Evolutionary conservation across 2,329 filamentous ascomycete species (phyloP).

Genomic region (Pseudopithomyces maydicus): DNA sequence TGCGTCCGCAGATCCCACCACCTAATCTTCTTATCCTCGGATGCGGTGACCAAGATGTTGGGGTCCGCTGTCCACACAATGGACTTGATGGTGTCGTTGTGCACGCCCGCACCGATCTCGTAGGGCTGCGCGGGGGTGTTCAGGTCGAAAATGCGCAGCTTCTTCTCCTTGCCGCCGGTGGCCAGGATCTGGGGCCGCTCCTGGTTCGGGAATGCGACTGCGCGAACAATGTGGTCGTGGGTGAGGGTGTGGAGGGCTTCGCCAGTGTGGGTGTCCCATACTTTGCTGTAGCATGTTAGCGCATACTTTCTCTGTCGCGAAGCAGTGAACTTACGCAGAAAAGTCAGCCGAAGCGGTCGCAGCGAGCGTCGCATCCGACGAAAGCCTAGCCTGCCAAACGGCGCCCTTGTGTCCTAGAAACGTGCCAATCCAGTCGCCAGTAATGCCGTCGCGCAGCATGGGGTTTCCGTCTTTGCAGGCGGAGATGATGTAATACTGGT

Average conservation of each 20-base stretch:
- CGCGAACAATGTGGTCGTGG: conserved; percentile 93
- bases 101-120: conserved; percentile 84
- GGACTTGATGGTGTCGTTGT: conserved; percentile 89
- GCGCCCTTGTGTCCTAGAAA: conserved; percentile 98
- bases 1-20: conserved; percentile 91
- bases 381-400: conserved; percentile 93
- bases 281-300: conserved; percentile 66
- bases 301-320: background rate
- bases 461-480: conserved; percentile 98
- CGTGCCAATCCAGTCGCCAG: conserved; percentile 81
- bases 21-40: conserved; percentile 85
- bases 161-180: conserved; percentile 95
- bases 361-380: conserved; percentile 82
- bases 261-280: conserved; percentile 96
- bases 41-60: conserved; percentile 87
- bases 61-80: conserved; percentile 92
- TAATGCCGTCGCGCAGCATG: conserved; percentile 95
- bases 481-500: conserved; percentile 89
- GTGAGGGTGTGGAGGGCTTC: conserved; percentile 85
- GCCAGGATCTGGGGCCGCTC: conserved; percentile 80
- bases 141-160: conserved; percentile 90
- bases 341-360: conserved; percentile 97
- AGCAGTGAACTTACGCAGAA: conserved; percentile 69
- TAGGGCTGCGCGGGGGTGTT: conserved; percentile 66
- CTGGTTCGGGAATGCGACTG: conserved; percentile 80